Evolutionary conservation across 495 filamentous ascomycete species (phyloP).

Genomic region (Wilcoxina mikolae): DNA sequence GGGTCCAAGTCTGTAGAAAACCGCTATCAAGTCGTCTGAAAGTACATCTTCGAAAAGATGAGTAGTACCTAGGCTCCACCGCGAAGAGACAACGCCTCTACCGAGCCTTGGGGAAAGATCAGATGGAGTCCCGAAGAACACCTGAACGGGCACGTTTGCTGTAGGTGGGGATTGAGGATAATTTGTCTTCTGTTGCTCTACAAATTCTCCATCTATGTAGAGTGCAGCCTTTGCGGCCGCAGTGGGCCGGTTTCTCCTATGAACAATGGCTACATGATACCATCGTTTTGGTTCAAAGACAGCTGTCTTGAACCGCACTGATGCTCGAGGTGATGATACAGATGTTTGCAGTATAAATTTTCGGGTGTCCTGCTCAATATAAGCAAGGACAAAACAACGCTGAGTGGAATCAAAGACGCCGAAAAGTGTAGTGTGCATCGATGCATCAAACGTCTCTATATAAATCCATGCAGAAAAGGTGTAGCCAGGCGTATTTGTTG

Average conservation of each 20-base stretch:
- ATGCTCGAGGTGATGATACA: constrained; percentile 67
- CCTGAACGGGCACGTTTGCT: constrained; percentile 59
- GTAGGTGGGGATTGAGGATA: constrained; percentile 62
- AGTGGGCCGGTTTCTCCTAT: constrained; percentile 55
- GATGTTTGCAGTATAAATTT: constrained; percentile 96
- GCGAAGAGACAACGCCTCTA: constrained; percentile 54
- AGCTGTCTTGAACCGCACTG: constrained; percentile 78
- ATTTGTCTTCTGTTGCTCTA: constrained; percentile 74
- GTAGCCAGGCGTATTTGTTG: constrained; percentile 57
- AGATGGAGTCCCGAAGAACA: constrained; percentile 84
- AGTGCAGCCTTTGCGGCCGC: constrained; percentile 69
- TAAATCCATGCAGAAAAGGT: constrained; percentile 78
- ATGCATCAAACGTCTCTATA: constrained; percentile 69
- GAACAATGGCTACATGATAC: constrained; percentile 86
- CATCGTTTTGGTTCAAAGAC: constrained; percentile 58
- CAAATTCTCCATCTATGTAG: constrained; percentile 85
- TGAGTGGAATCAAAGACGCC: constrained; percentile 87
- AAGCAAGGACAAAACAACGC: constrained; percentile 84
- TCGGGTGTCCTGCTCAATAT: constrained; percentile 84
- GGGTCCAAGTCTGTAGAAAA: constrained; percentile 75
- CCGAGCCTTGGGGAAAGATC: constrained; percentile 75
- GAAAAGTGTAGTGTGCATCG: constrained; percentile 85
- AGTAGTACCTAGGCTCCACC: constrained; percentile 77
- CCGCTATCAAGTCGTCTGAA: constrained; percentile 82
- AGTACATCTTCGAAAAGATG: constrained; percentile 77